A percentile compares a stretch with the other conserved stretches of the same genome.
These are phyloP conservation scores for Pilaira anomala DNA, from an alignment of 192 early-diverging fungal species.

Conservation along the genomic window DNA sequence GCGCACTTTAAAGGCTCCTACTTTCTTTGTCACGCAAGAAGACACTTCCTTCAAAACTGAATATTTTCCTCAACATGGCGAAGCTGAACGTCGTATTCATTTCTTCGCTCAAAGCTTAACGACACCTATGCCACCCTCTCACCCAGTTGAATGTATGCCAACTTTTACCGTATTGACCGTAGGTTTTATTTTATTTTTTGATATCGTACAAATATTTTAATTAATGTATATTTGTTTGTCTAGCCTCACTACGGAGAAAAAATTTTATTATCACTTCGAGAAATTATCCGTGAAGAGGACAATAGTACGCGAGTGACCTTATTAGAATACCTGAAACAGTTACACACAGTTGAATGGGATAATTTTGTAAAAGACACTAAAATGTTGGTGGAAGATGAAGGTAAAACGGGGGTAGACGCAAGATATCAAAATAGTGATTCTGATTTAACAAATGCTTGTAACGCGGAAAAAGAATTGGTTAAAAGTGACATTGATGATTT, in stretches of 20 bases:
- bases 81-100: slow-evolving; percentile 79
- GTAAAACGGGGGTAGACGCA: slow-evolving; percentile 14
- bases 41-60: slow-evolving; percentile 68
- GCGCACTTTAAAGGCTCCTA: slow-evolving; percentile 65
- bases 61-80: slow-evolving; percentile 69
- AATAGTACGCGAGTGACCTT: slow-evolving; percentile 75
- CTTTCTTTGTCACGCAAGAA: slow-evolving; percentile 77
- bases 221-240: neutral
- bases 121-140: slow-evolving; percentile 73
- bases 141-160: slow-evolving; percentile 81
- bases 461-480: slow-evolving; percentile 46
- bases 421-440: slow-evolving; percentile 15
- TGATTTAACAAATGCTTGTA: slow-evolving; percentile 26
- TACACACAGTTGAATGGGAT: slow-evolving; percentile 81
- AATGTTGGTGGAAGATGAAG: slow-evolving; percentile 65
- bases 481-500: slow-evolving; percentile 75
- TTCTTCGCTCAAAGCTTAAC: slow-evolving; percentile 88
- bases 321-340: slow-evolving; percentile 77
- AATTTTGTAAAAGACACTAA: slow-evolving; percentile 89
- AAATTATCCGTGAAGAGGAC: slow-evolving; percentile 83
- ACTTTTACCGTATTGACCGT: slow-evolving; percentile 77
- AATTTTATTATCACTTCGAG: slow-evolving; percentile 74
- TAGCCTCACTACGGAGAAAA: slow-evolving; percentile 83
- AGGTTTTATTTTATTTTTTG: slow-evolving; percentile 7
- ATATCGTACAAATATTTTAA: neutral